Evolutionary conservation across 805 yeast species (phyloP), one percentile per base, ranked within the genome.

Genomic region (Jamesozyma jinghongensis): DNA sequence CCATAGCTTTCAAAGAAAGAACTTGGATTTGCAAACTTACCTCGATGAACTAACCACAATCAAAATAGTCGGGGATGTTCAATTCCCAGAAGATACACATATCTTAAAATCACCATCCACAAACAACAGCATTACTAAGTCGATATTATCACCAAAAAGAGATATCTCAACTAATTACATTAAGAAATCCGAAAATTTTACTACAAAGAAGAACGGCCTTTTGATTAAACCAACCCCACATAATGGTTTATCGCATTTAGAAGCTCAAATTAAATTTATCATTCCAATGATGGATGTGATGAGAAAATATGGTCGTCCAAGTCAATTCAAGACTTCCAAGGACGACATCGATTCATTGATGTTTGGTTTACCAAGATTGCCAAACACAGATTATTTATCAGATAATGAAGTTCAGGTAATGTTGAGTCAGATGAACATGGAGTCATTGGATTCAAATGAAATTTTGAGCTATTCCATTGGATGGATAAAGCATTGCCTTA

Each of bases 291-390:
- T 78, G 61, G 85, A 82, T 55, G 66, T 79, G 4, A 75, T 79
- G 57, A 71, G 70, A 50, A 60, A 81, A 37, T 83, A 82, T 55
- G 92, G 92, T n/a, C 68, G 90, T 44, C 90, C 92, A 3, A 62
- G 64, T 20, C 75, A 67, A 44, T 73, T 82, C 53, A 65, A 65
- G 37, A 71, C 79, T 25, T 70, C 71, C 41, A 76, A 77, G 56
- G 54, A 55, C 2, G 74, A 79, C 48, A 59, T 62, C 11, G 57
- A 67, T 2, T 77, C 85, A 1, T 56, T 82, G 51, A 65, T 81
- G 42, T 83, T 81, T 62, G 88, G 81, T 0, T 66, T 82, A 44
- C 92, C 92, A 3, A 74, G 73, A 34, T 68, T 82, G 50, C 92
- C 92, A n/a, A 73, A 68, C 40, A 74, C 74, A 19, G 71, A 75